phyloP scores from a whole-genome alignment of 2,329 filamentous ascomycete species.

The Ramichloridium luteum region DNA sequence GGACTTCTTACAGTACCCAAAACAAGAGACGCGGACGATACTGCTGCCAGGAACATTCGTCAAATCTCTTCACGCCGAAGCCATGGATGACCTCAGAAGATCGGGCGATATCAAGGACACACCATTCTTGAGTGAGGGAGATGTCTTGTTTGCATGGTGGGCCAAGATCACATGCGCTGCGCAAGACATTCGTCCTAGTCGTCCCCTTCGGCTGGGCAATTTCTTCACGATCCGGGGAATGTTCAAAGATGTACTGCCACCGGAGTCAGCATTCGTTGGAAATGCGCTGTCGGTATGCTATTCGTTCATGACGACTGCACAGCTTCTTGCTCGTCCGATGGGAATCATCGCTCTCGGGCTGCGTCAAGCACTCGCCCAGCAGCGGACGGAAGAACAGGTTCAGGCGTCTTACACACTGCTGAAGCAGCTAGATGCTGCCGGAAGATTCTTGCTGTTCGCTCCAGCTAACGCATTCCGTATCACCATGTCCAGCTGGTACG shows the following conservation, averaged over 20 bases:
- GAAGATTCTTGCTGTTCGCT: background rate
- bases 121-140: conserved; percentile 16
- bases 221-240: conserved; percentile 18
- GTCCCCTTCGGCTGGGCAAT: conserved; percentile 9
- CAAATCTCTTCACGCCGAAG: conserved; percentile 7
- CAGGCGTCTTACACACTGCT: conserved; percentile 6
- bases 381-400: conserved; percentile 8
- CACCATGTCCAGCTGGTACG: conserved; percentile 7
- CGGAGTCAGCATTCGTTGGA: conserved; percentile 2
- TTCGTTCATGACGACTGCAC: conserved; percentile 2
- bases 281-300: conserved; percentile 1
- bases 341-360: conserved; percentile 6
- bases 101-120: conserved; percentile 6
- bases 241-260: conserved; percentile 5
- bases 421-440: conserved; percentile 1
- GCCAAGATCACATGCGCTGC: conserved; percentile 3
- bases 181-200: background rate
- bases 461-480: conserved; percentile 2
- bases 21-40: conserved; percentile 3
- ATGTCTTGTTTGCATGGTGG: conserved; percentile 18
- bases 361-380: conserved; percentile 5
- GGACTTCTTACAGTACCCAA: conserved; percentile 4
- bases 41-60: conserved; percentile 12
- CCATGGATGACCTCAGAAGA: conserved; percentile 9
- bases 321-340: conserved; percentile 3